Evolutionary conservation across 306 rosid species (phyloP).

Genomic region (Rosa lucieae): DNA sequence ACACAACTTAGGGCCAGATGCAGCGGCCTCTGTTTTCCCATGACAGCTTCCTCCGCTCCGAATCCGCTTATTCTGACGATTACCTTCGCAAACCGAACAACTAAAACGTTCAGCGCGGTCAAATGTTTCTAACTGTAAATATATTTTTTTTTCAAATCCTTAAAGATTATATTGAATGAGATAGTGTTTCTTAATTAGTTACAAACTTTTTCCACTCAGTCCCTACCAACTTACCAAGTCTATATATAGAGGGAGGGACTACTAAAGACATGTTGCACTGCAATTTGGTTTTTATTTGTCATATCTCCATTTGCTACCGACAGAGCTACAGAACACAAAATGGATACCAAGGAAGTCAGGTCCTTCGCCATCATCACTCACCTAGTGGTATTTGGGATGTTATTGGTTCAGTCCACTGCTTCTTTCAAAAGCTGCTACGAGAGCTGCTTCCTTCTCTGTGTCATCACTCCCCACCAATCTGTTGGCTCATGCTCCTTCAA

Average conservation of each 20-base stretch:
- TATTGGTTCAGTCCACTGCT: constrained; percentile 16
- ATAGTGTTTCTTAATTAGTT: too few relatives aligned
- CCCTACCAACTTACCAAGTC: too few relatives aligned
- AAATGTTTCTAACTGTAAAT: too few relatives aligned
- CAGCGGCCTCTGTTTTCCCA: too few relatives aligned
- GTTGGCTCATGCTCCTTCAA: constrained; percentile 32
- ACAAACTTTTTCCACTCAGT: too few relatives aligned
- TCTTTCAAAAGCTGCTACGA: constrained; percentile 38
- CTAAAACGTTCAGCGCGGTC: too few relatives aligned
- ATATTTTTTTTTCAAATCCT: too few relatives aligned
- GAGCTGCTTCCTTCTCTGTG: constrained; percentile 40
- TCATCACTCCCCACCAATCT: constrained; percentile 31
- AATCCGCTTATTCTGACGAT: too few relatives aligned
- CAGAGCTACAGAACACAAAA: background rate
- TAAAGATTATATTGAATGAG: too few relatives aligned
- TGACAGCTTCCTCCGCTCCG: too few relatives aligned
- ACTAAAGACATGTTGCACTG: background rate
- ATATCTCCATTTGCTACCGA: background rate
- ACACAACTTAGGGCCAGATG: too few relatives aligned
- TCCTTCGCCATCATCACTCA: background rate
- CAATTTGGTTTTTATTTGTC: background rate
- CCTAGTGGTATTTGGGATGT: constrained; percentile 16
- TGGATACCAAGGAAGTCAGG: constrained; percentile 3
- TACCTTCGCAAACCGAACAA: too few relatives aligned
- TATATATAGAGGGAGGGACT: background rate